phyloP scores from a whole-genome alignment of 2,329 filamentous ascomycete species.

The Akanthomyces muscarius region DNA sequence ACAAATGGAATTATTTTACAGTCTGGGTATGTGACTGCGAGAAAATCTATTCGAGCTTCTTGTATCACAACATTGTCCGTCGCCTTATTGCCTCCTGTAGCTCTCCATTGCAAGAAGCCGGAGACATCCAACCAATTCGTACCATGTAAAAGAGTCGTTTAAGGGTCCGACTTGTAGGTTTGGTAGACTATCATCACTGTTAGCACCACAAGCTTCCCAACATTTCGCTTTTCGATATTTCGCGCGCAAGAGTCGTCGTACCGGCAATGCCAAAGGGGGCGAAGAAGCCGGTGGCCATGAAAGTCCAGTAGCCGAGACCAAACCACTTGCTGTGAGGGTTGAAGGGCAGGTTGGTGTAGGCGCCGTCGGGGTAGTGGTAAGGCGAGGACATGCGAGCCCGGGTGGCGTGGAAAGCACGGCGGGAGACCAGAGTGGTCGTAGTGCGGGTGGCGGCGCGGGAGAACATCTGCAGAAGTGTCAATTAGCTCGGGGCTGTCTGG shows the following conservation, averaged over 20 bases:
- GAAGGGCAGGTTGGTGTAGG: conserved; percentile 93
- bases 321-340: conserved; percentile 91
- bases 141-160: conserved; percentile 22
- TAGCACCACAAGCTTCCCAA: conserved; percentile 17
- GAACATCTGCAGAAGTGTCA: conserved; percentile 65
- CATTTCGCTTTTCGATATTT: background rate
- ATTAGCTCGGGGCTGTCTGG: conserved; percentile 32
- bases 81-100: background rate
- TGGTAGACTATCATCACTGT: conserved; percentile 42
- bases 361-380: conserved; percentile 98
- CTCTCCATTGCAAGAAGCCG: background rate
- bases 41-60: conserved; percentile 17
- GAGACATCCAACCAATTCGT: background rate
- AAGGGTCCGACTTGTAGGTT: conserved; percentile 38
- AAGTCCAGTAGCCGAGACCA: conserved; percentile 74
- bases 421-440: conserved; percentile 68
- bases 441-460: conserved; percentile 64
- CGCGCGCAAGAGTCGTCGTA: conserved; percentile 33
- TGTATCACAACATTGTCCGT: conserved; percentile 15
- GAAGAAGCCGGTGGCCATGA: conserved; percentile 54
- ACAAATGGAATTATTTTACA: conserved; percentile 20
- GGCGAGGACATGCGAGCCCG: conserved; percentile 80
- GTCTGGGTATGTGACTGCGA: conserved; percentile 15
- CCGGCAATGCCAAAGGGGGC: conserved; percentile 60
- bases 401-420: conserved; percentile 92